Percentiles rank a stretch among this genome's conserved stretches.
Conservation (phyloP, 331 rosid species). For the Prunus yedoensis region DNA sequence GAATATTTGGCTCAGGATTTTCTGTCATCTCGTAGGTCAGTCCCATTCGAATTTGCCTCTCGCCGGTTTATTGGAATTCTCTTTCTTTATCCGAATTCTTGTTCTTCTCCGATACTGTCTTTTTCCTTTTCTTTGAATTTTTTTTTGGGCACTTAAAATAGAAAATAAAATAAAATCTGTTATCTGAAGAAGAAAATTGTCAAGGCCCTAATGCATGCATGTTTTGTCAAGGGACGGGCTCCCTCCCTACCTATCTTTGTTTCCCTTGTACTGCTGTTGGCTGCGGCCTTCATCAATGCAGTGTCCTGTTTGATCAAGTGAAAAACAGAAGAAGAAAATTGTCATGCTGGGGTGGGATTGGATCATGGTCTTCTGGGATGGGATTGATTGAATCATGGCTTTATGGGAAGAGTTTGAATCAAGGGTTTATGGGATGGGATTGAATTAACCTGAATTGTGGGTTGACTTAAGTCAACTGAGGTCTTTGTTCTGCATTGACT, state of each 20-base stretch:
- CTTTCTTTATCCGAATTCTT: neutral
- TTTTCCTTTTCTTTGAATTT: neutral
- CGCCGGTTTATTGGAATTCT: neutral
- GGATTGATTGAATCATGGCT: neutral
- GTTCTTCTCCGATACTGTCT: neutral
- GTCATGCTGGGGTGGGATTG: neutral
- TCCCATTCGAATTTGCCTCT: neutral
- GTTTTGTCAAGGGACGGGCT: no score
- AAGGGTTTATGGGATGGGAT: neutral
- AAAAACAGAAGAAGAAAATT: neutral
- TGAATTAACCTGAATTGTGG: neutral
- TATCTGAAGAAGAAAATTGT: neutral
- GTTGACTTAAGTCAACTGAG: conserved; percentile 1
- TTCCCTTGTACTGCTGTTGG: no score
- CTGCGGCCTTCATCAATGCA: no score
- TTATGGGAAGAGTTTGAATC: neutral
- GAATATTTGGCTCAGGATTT: neutral
- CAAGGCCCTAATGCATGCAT: no score
- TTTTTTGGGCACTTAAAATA: neutral
- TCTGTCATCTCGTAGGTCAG: neutral
- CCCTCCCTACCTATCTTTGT: no score
- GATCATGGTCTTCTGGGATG: neutral
- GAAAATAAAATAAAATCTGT: neutral
- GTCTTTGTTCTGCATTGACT: conserved; percentile 6
- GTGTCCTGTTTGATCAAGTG: neutral